These are phyloP conservation scores for Persicaria tinctoria DNA, from an alignment of 148 eudicot species.

Conservation along the genomic window DNA sequence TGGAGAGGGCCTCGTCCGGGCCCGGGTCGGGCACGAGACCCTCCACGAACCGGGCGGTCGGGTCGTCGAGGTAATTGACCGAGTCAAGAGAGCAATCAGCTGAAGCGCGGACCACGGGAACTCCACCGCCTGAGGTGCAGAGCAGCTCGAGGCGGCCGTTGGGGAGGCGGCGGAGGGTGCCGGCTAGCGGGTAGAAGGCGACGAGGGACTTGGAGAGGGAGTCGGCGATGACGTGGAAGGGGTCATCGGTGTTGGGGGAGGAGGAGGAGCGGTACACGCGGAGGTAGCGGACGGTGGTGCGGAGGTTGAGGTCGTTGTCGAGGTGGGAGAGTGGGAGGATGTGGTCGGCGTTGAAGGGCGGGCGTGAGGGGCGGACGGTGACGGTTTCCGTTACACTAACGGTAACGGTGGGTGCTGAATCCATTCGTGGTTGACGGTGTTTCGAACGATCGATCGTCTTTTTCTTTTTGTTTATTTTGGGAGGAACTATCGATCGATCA, in stretches of 20 bases:
- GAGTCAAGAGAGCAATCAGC: constrained; percentile 5
- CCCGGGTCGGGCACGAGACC: constrained; percentile 2
- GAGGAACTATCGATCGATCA: no score
- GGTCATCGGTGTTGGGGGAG: constrained; percentile 18
- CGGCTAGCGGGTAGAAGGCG: constrained; percentile 44
- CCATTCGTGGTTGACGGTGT: not conserved
- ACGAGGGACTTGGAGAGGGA: constrained; percentile 44
- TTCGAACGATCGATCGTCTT: no score
- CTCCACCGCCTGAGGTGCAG: not conserved
- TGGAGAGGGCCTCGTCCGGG: not conserved
- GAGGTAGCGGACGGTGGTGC: constrained; percentile 52
- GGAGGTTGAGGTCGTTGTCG: constrained; percentile 66
- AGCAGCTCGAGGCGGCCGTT: not conserved
- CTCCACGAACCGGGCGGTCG: not conserved
- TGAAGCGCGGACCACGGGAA: constrained; percentile 4
- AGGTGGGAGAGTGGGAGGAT: constrained; percentile 59
- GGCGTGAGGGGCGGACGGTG: constrained; percentile 7
- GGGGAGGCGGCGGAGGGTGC: constrained; percentile 26
- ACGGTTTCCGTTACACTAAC: not conserved
- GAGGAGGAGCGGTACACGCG: constrained; percentile 33
- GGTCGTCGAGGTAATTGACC: constrained; percentile 5
- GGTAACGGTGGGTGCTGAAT: not conserved
- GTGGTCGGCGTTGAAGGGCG: constrained; percentile 35
- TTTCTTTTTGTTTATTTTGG: no score
- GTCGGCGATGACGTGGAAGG: constrained; percentile 34